Evolutionary conservation across 1,284 basidiomycete species (phyloP), one percentile per base, ranked within the genome.

Genomic region (Polyporus tsugae): DNA sequence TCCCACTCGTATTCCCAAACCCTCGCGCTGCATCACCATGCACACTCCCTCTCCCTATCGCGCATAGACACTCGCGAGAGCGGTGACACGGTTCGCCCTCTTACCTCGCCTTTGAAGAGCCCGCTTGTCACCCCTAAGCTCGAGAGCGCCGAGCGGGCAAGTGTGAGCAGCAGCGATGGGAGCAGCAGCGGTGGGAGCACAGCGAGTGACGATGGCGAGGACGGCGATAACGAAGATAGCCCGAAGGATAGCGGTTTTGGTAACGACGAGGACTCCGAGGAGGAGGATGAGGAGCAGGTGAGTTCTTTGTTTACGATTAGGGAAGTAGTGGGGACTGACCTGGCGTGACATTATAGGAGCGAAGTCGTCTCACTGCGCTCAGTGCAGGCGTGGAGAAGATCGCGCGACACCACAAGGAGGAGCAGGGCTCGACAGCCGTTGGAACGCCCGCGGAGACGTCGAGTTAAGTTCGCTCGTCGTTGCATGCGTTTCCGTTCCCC

Each of bases 321-420:
- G 29, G 11, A 35, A 41, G n/a, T 25, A 42, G 65, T 15, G 64
- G 39, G 65, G 49, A 68, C 63, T 52, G 25, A 36, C 46, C 19
- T 60, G n/a, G 33, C 38, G 44, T 52, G 63, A 22, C 25, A 29
- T 25, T 59, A 39, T 62, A 74, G 72, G 67, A 71, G 62, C 64
- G 60, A 49, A 60, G 67, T 44, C 71, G 82, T 63, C 83, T 80
- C 69, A 86, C 84, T 36, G 79, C 83, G 7, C 74, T 87, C 6
- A 84, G 89, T 33, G 91, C 91, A 13, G 89, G 91, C 38, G 86
- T 93, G 49, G 91, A 93, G 82, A 91, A 91, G 80, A 83, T 92
- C 72, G 89, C 87, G 75, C 82, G 89, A 72, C 91, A 92, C 64
- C 67, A 72, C 66, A 74, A 74, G 68, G 68, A 72, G 60, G 68